Percentiles rank a stretch among this genome's conserved stretches.
These are phyloP conservation scores for Cornus kousa DNA, from an alignment of 148 eudicot genomes.

Conservation along the genomic window DNA sequence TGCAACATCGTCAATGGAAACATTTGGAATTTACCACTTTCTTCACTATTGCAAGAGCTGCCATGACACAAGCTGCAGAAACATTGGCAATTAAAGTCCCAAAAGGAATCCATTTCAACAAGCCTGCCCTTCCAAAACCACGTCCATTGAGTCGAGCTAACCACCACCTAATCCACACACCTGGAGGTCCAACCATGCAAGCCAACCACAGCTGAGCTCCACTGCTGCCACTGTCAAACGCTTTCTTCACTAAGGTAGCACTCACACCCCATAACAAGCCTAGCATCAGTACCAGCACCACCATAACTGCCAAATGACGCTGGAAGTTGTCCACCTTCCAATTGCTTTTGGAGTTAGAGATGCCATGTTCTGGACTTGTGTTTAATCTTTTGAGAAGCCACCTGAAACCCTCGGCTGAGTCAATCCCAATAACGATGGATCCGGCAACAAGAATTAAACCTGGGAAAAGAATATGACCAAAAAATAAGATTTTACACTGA, in stretches of 20 bases:
- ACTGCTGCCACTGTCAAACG: slow-evolving; percentile 50
- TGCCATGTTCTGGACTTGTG: slow-evolving; percentile 6
- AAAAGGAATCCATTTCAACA: slow-evolving; percentile 76
- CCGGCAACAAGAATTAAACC: slow-evolving; percentile 64
- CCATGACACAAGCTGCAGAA: slow-evolving; percentile 82
- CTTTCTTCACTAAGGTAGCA: slow-evolving; percentile 41
- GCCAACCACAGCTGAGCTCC: slow-evolving; percentile 75
- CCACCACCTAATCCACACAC: slow-evolving; percentile 92
- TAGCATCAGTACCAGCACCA: slow-evolving; percentile 37
- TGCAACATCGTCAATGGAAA: too few species aligned
- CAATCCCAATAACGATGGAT: slow-evolving; percentile 62
- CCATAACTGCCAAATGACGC: slow-evolving; percentile 28
- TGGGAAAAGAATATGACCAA: slow-evolving; percentile 19
- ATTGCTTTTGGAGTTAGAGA: neutral
- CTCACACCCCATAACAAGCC: slow-evolving; percentile 53
- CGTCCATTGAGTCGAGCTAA: slow-evolving; percentile 81
- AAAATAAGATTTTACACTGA: neutral
- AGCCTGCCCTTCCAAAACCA: slow-evolving; percentile 57
- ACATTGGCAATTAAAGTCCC: slow-evolving; percentile 88
- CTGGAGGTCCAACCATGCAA: slow-evolving; percentile 75
- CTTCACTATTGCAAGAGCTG: slow-evolving; percentile 72
- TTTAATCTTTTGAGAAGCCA: slow-evolving; percentile 25
- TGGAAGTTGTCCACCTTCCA: slow-evolving; percentile 23
- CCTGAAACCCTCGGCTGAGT: slow-evolving; percentile 60
- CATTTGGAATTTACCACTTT: slow-evolving; percentile 41